phyloP scores from a whole-genome alignment of 1,284 basidiomycete genomes.

The Hortiboletus rubellus region DNA sequence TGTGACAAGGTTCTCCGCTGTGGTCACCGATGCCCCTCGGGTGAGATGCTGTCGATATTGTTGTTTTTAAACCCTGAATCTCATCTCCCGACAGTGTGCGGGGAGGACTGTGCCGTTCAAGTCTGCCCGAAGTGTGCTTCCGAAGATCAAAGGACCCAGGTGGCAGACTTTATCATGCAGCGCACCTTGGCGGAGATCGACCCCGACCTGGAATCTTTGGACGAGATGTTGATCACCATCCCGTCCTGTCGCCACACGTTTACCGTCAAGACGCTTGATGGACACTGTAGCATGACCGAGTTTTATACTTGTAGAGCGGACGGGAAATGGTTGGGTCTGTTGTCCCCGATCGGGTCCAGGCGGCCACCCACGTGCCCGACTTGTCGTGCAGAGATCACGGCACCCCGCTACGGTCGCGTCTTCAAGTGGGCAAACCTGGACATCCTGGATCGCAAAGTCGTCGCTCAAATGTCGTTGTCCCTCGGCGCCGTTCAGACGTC shows the following conservation, averaged over 20 bases:
- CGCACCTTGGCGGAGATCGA: slow-evolving; percentile 53
- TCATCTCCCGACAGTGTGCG: slow-evolving; percentile 51
- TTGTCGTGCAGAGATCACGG: slow-evolving; percentile 51
- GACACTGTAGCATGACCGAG: slow-evolving; percentile 49
- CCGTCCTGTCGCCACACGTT: slow-evolving; percentile 63
- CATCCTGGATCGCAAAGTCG: slow-evolving; percentile 64
- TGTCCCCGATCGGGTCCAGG: slow-evolving; percentile 44
- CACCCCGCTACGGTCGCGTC: slow-evolving; percentile 57
- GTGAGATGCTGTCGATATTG: slow-evolving; percentile 36
- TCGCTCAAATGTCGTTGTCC: slow-evolving; percentile 48
- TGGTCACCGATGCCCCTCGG: slow-evolving; percentile 68
- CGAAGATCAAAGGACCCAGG: slow-evolving; percentile 38
- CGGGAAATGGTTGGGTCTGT: slow-evolving; percentile 45
- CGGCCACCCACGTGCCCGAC: slow-evolving; percentile 55
- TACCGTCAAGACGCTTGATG: slow-evolving; percentile 72
- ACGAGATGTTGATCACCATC: slow-evolving; percentile 61
- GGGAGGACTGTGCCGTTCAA: slow-evolving; percentile 62
- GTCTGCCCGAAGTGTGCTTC: slow-evolving; percentile 54
- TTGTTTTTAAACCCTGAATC: neutral
- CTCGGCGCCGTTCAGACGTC: slow-evolving; percentile 35
- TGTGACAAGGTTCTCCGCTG: slow-evolving; percentile 53
- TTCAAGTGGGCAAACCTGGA: slow-evolving; percentile 62
- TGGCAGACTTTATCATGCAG: slow-evolving; percentile 62
- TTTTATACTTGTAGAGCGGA: slow-evolving; percentile 47
- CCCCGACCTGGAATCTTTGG: slow-evolving; percentile 41